Base-by-base conservation (phyloP, 1,139 yeast genomes). In the Protomyces lactucae-debilis region DNA sequence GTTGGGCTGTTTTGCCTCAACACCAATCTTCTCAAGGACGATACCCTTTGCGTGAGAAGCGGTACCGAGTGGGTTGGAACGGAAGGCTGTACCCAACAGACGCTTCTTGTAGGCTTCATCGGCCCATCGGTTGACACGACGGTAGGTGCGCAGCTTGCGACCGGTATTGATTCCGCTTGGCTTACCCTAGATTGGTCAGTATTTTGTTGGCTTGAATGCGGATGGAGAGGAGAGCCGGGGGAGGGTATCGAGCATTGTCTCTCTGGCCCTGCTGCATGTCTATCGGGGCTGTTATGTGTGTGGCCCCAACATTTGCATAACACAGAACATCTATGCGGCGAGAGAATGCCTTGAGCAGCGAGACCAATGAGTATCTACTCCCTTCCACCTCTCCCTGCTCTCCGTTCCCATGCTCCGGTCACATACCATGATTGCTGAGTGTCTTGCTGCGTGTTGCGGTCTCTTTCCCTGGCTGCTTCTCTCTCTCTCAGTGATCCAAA, bases 1-100 rank as follows among this genome's bases (percentile, higher is more conserved):
- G 95, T 95, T 95, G 83, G 99, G 99, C 86, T 95, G 99, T 85
- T 95, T 95, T 81, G 99, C 95, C 85, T 93, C 99, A 81, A 95
- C 87, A 86, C 99, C 99, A 77, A 93, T 88, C 84, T 95, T 95
- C 85, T 95, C 99, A 80, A 95, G 89, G 72, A 95, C 99, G 78
- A 95, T 95, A 79, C 99, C 99, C 86, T 93, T 93, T 79, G 99
- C 99, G 90, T 95, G 99, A 76, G 99, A 95, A 77, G 99, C 92
- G 80, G 98, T 99, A 82, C 98, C 98, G 79, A 95, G 93, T 82
- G 99, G 99, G 78, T 99, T 93, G 72, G 96, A 93, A 86, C 92
- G 95, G 96, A 87, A 95, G 77, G 98, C 97, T 75, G 99, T 93
- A 77, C 99, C 99, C 79, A 95, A 86, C 80, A 93, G 88, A 87